Evolutionary conservation across 1,139 yeast genomes (phyloP).

Genomic region (Kodamaea sp.): DNA sequence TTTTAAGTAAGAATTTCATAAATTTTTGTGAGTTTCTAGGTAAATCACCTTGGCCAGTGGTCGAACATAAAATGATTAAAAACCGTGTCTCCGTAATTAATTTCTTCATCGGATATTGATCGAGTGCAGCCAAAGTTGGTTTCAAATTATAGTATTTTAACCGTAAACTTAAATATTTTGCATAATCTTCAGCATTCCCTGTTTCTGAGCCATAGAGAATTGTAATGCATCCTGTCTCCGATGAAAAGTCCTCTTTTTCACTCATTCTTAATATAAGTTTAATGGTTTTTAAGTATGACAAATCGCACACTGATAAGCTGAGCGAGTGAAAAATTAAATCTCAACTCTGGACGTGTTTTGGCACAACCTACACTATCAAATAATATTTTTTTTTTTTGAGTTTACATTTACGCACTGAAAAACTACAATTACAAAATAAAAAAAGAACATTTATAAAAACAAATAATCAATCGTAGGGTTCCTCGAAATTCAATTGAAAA

Average conservation of each 20-base stretch:
- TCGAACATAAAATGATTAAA: constrained; percentile 72
- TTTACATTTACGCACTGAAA: not conserved
- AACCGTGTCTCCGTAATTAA: constrained; percentile 47
- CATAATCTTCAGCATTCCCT: constrained; percentile 87
- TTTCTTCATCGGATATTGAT: constrained; percentile 55
- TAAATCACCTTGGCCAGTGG: constrained; percentile 94
- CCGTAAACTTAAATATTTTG: constrained; percentile 56
- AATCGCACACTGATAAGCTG: too few species aligned
- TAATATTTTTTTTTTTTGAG: not conserved
- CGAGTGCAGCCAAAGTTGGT: constrained; percentile 53
- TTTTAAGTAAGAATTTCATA: constrained; percentile 70
- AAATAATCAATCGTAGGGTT: not conserved
- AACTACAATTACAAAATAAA: not conserved
- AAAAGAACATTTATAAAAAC: not conserved
- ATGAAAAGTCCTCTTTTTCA: not conserved
- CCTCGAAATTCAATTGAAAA: not conserved
- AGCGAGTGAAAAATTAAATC: too few species aligned
- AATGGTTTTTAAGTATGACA: too few species aligned
- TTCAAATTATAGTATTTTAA: constrained; percentile 55
- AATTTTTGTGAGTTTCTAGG: constrained; percentile 73
- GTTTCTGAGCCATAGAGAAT: constrained; percentile 90
- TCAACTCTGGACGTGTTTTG: too few species aligned
- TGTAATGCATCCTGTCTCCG: constrained; percentile 30
- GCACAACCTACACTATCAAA: too few species aligned
- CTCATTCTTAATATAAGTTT: too few species aligned